Evolutionary conservation across 177 flowering plant genomes (phyloP), one percentile per base, ranked within the genome.

Genomic region (Tripterygium wilfordii): DNA sequence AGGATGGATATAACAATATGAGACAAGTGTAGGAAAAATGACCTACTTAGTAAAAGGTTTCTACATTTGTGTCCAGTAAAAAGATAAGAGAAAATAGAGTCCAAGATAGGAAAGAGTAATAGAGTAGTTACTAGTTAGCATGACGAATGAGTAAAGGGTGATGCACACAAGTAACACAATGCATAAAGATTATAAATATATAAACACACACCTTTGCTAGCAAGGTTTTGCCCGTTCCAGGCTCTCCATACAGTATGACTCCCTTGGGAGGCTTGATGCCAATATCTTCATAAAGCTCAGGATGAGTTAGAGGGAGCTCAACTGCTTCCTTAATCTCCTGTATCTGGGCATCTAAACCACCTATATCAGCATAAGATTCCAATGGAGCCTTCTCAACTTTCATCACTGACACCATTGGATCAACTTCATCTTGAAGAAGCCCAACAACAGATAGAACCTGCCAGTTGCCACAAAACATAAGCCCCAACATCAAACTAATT

Each of bases 281-380:
- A 51, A 87, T 87, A 54, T 84, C 95, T 63, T 86, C 96, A 69
- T 87, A 87, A 32, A 87, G 49, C 53, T 87, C 96, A 33, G 96
- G 96, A 62, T 84, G 96, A 28, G 92, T 82, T 5, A 84, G 69
- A 41, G 89, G 92, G 28, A 87, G 89, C 56, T 87, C 96, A 40
- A 88, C 96, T 26, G 96, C 96, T 71, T 88, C 96, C 47, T 88
- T 88, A 32, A 88, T 88, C 65, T 87, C 96, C 63, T 87, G 96
- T 35, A 87, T 87, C 58, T 87, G 89, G 30, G 96, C 85, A 78
- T 84, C 96, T 31, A 87, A 64, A 15, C 96, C 96, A 54, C 85
- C 85, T 8, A 79, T 74, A 49, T 79, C 85, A 44, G 82, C 82
- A 67, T 79, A 79, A 4, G 85, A 76, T 25, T 76, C 85, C 51